Evolutionary conservation across 75 land plant genomes (phyloP), one percentile per base, ranked within the genome.

Genomic region (Selaginella tamariscina): DNA sequence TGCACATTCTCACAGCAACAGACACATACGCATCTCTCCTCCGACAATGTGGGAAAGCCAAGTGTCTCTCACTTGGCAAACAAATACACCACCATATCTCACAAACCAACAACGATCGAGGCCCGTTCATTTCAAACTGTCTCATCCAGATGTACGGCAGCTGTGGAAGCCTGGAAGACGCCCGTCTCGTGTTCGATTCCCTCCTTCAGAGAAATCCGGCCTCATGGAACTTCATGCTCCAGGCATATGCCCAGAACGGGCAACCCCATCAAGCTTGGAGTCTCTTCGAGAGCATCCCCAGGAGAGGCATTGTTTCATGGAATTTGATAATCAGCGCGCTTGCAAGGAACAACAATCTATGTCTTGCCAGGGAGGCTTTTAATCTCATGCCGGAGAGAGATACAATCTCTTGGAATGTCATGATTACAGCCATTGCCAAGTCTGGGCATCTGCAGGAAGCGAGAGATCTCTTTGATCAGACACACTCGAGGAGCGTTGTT

Each of bases 241-340:
- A 39, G 49, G 49, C 49, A 39, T 39, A 39, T 39, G 49, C 49
- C 49, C 49, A 39, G 49, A 39, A 39, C 49, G 49, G 49, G 49
- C 49, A 39, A 5, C 49, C 49, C 5, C 49, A 39, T 5, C 49
- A 39, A 15, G 5, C 49, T 5, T 39, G 49, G 49, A 39, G 15
- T 5, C 5, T 15, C 15, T 39, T 39, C 49, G 11, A 39, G 5
- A 15, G 11, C 5, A 39, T 39, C 11, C 49, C 5, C 5, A 15
- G 49, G 49, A 5, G 49, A 39, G 49, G 49, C 11, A 39, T 39
- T 39, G 49, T 39, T 5, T 39, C 49, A 15, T 39, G 49, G 49
- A 39, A 39, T 39, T 15, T 39, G 49, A 5, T 39, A 5, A 39
- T 39, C 49, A 15, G 11, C 49, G 67, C 1, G 20, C 32, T 21